Evolutionary conservation across 1,284 basidiomycete species (phyloP), one percentile per base, ranked within the genome.

Genomic region (Rhodofomes roseus): DNA sequence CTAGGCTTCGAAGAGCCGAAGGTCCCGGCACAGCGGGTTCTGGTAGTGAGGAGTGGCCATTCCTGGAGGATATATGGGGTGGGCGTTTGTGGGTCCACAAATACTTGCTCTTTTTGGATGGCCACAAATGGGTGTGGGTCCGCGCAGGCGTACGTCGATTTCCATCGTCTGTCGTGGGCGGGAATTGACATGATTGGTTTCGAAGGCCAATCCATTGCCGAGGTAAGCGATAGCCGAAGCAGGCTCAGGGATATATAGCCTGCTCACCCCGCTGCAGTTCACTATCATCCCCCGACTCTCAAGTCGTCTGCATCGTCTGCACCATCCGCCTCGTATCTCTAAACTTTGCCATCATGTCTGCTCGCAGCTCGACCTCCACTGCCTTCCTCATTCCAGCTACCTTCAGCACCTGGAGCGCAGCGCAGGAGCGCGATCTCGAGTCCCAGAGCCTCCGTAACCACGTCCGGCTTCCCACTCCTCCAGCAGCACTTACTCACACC

Each of bases 391-490:
- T 56, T 44, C 61, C 44, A 20, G 34, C 57, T 37, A 36, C 61
- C 57, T 57, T 61, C 57, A 58, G 62, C 40, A 55, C 53, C 43
- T 62, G 57, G 60, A 46, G 51, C 29, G 25, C 55, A 14, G 43
- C 58, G 7, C 20, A 37, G 25, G 43, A 77, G 62, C 58, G 77
- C 48, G 68, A 70, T 22, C 66, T 68, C 16, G 78, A 80, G 62
- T 74, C 73, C 0, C 77, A 78, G 77, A 79, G 31, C 68, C 78
- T 34, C 73, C 79, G 53, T 76, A 78, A 59, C 70, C 54, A 53
- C 34, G 54, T 43, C 55, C n/a, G 12, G 20, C 40, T 59, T 18
- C 27, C 56, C 22, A 29, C 55, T 9, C 55, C 58, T 20, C 61
- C 57, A 14, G 40, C 55, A 3, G 58, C 58, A 4, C 36, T 34